Base-by-base conservation (phyloP, 2,329 filamentous ascomycete species). In the Basipetospora chlamydospora region DNA sequence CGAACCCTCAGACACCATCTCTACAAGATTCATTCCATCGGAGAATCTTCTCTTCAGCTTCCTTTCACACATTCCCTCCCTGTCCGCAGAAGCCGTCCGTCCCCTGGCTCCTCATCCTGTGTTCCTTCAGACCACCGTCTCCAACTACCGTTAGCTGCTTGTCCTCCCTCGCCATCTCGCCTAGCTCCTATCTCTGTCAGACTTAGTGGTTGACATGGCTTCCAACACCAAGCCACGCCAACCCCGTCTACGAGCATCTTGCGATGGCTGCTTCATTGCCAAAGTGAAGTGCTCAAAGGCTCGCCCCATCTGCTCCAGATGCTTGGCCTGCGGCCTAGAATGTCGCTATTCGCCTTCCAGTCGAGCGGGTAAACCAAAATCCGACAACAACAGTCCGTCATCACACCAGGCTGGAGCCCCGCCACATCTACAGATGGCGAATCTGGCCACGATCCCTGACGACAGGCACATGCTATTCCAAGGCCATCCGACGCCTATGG, bases 201-300 rank as follows among this genome's bases (percentile, higher is more conserved):
- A 8, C 33, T 36, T 16, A 17, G 3, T 34, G 22, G 6, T 15
- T 13, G 20, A 23, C n/a, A 30, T 30, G 35, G 18, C 26, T 12
- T 37, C 35, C 1, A 37, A 18, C 18, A n/a, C 35, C 15, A 37
- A 37, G 16, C 35, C 35, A 20, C 55, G 56, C 23, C 56, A 60
- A 43, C 58, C 58, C 33, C 58, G 60, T 31, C 51, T 66, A 21
- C 54, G 63, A 40, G 61, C 60, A 16, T 70, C 66, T 13, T 71
- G 67, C 46, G 66, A 71, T 42, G 64, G 63, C 6, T 71, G 67
- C 50, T 69, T 70, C 47, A 50, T 67, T 15, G 66, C 66, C 42
- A 71, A 71, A 46, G 66, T 71, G 51, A 70, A 70, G 45, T 71
- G 67, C 49, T 67, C 63, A 42, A 70, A 70, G 44, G 54, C 56